A percentile compares a stretch with the other conserved stretches of the same genome.
Conservation (phyloP, 2,329 filamentous ascomycete species). For the Pseudogymnoascus verrucosus region DNA sequence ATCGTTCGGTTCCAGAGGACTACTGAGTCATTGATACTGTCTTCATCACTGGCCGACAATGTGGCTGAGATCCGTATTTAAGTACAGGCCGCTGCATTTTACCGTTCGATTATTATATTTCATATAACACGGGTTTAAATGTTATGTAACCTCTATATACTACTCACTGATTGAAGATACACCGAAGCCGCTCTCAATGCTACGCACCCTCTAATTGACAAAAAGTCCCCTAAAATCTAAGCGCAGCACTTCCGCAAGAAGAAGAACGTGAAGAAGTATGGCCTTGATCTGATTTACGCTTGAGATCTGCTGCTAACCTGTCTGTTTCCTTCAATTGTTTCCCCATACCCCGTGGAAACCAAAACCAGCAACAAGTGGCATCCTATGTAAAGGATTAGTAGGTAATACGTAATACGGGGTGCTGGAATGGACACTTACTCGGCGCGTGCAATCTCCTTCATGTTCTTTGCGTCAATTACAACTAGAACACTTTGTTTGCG, state of each 20-base stretch:
- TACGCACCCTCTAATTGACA: not conserved
- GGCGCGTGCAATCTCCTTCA: constrained; percentile 56
- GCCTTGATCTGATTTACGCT: constrained; percentile 31
- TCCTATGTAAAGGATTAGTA: not conserved
- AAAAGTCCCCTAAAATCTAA: not conserved
- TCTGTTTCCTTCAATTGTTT: not conserved
- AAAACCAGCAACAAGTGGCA: not conserved
- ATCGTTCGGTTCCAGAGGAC: constrained; percentile 83
- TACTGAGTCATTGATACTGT: constrained; percentile 28
- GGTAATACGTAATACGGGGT: not conserved
- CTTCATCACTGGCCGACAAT: not conserved
- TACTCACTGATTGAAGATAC: not conserved
- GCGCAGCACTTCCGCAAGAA: constrained; percentile 59
- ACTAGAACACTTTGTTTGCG: constrained; percentile 52
- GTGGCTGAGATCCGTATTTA: not conserved
- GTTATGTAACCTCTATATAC: not conserved
- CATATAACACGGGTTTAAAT: not conserved
- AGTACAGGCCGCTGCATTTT: not conserved
- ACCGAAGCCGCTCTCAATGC: not conserved
- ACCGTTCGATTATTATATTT: not conserved
- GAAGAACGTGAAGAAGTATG: constrained; percentile 75
- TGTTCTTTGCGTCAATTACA: constrained; percentile 51
- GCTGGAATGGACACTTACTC: constrained; percentile 41
- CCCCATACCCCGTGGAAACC: not conserved
- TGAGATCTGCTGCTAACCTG: constrained; percentile 51